Evolutionary conservation across 306 rosid genomes (phyloP).

Genomic region (Luffa acutangula): DNA sequence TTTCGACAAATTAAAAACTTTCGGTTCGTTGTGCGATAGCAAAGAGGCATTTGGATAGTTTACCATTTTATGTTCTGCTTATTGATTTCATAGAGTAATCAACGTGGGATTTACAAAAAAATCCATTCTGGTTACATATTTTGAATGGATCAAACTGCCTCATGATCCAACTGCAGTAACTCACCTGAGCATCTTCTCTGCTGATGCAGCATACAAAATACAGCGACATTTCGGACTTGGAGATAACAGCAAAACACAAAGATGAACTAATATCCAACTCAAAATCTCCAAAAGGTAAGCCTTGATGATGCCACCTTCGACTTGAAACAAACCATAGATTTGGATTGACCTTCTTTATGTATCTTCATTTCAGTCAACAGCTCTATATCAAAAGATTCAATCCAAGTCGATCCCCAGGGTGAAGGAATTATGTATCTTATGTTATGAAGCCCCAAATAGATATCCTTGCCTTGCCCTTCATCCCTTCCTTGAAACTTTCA

Average conservation of each 20-base stretch:
- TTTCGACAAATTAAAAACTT: slow-evolving; percentile 7
- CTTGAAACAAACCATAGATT: neutral
- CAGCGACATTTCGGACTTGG: neutral
- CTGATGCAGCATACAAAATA: neutral
- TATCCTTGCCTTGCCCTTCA: neutral
- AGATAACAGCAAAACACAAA: neutral
- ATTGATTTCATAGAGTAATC: neutral
- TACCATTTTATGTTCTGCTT: neutral
- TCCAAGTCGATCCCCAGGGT: neutral
- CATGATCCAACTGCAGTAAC: neutral
- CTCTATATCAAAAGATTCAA: neutral
- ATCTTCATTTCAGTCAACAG: neutral
- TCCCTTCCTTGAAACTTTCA: neutral
- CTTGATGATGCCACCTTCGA: neutral
- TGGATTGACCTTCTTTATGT: neutral
- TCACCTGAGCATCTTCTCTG: neutral
- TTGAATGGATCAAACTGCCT: neutral
- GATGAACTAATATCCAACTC: neutral
- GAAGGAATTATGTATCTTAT: neutral
- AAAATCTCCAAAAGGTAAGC: neutral
- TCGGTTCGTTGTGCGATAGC: neutral
- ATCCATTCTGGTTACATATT: neutral
- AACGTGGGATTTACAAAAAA: neutral
- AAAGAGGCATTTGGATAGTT: neutral
- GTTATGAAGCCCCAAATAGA: neutral